These are phyloP conservation scores for Mycena pura DNA, from an alignment of 768 basidiomycete species.

Conservation along the genomic window DNA sequence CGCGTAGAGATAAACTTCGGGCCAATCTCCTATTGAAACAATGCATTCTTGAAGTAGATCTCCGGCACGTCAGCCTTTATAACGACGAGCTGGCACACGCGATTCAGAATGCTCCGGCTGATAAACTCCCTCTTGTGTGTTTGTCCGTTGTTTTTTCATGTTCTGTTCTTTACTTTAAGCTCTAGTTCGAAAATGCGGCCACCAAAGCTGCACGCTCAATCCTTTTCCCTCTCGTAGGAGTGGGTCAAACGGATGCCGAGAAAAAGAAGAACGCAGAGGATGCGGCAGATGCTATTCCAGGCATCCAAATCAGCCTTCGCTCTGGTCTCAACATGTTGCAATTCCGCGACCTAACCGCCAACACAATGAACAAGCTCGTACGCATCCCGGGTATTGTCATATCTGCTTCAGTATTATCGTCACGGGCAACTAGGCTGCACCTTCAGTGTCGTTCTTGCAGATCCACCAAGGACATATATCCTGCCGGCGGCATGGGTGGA, in stretches of 20 bases:
- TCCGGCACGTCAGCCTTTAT: constrained; percentile 79
- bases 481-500: constrained; percentile 81
- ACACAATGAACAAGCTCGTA: constrained; percentile 95
- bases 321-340: constrained; percentile 94
- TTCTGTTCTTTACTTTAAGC: neutral
- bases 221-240: constrained; percentile 77
- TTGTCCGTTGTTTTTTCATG: neutral
- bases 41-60: constrained; percentile 85
- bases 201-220: constrained; percentile 84
- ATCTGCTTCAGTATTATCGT: constrained; percentile 91
- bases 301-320: constrained; percentile 85
- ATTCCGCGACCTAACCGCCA: constrained; percentile 92
- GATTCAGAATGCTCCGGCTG: constrained; percentile 88
- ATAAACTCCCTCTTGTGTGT: constrained; percentile 85
- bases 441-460: constrained; percentile 94
- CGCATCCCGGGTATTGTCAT: constrained; percentile 98
- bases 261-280: constrained; percentile 50
- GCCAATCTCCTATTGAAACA: constrained; percentile 91
- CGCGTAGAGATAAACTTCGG: constrained; percentile 79
- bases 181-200: constrained; percentile 90
- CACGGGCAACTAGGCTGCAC: constrained; percentile 90
- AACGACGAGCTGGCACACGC: constrained; percentile 94
- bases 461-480: constrained; percentile 77
- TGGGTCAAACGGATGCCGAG: constrained; percentile 51
- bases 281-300: constrained; percentile 54